Percentiles rank a stretch among this genome's conserved stretches.
Conservation (phyloP, 192 early-diverging fungal genomes). For the Umbelopsis ramanniana region DNA sequence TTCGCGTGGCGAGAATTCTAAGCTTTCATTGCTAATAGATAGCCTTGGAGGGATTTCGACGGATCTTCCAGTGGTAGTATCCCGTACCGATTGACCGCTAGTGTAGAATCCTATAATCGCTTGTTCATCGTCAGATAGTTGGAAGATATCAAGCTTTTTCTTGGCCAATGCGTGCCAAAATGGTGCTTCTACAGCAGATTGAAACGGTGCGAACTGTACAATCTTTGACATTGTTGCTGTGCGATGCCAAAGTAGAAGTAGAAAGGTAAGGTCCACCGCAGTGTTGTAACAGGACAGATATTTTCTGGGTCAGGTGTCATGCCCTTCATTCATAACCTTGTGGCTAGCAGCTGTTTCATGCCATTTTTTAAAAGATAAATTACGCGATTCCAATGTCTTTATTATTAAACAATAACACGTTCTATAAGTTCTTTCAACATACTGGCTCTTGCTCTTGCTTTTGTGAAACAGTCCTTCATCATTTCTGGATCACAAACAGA, state of each 20-base stretch:
- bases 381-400: not conserved
- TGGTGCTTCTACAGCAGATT: slow-evolving; percentile 82
- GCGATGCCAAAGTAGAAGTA: too few relatives aligned
- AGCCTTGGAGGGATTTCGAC: slow-evolving; percentile 13
- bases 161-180: slow-evolving; percentile 89
- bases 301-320: not conserved
- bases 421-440: slow-evolving; percentile 35
- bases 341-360: not conserved
- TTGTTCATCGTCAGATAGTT: slow-evolving; percentile 69
- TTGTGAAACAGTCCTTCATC: slow-evolving; percentile 50
- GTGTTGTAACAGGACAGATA: too few relatives aligned
- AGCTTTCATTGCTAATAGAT: slow-evolving; percentile 8
- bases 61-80: slow-evolving; percentile 32
- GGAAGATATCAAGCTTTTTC: slow-evolving; percentile 84
- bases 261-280: too few relatives aligned
- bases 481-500: slow-evolving; percentile 41
- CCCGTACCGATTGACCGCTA: slow-evolving; percentile 41
- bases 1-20: slow-evolving; percentile 3
- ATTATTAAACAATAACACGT: slow-evolving; percentile 6
- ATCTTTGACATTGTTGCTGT: slow-evolving; percentile 30
- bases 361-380: not conserved
- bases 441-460: slow-evolving; percentile 50
- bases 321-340: not conserved
- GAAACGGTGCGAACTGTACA: slow-evolving; percentile 86
- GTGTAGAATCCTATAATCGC: slow-evolving; percentile 69